Base-by-base conservation (phyloP, 768 basidiomycete species). In the Thelephora aurantiotincta region DNA sequence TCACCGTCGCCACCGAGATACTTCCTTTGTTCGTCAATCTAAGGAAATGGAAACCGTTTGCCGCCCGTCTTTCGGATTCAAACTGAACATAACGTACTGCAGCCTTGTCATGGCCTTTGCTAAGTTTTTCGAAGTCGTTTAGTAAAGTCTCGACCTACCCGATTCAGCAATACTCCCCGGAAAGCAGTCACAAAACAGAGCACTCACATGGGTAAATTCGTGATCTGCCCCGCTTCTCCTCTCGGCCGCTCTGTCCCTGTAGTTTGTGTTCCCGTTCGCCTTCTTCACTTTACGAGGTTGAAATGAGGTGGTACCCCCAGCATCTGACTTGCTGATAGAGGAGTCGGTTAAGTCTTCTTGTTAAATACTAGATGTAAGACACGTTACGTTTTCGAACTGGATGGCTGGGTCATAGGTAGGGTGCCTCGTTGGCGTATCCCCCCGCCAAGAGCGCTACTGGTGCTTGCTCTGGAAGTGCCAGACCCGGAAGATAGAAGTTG, bases 1-100 rank as follows among this genome's bases (percentile, higher is more conserved):
- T 84, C 73, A 36, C 79, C 77, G 60, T 94, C 88, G 34, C 89
- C 87, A 14, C 89, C 89, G 5, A 91, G 74, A 59, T 85, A 87
- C 48, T 69, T 71, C 33, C 90, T 71, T 57, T 88, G 75, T 47
- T 77, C 72, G 47, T 87, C 85, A 14, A 88, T 67, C 82, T 87
- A 52, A n/a, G 45, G 37, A 52, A 33, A 13, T 50, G 19, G 30
- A 38, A 16, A 36, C 44, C 23, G 30, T 16, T 11, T 42, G 44
- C n/a, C 51, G 45, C 30, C 2, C 23, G 18, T 19, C 11, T 33
- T 23, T 23, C 11, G 26, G 36, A 11, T 20, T 34, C 35, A 20
- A 14, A 22, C 16, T 12, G 44, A 41, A 46, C 36, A 46, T 42
- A 26, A 33, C 16, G 52, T 37, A 68, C 70, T 35, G 69, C 68